Evolutionary conservation across 805 yeast species (phyloP).

Genomic region (Lipomyces starkeyi): DNA sequence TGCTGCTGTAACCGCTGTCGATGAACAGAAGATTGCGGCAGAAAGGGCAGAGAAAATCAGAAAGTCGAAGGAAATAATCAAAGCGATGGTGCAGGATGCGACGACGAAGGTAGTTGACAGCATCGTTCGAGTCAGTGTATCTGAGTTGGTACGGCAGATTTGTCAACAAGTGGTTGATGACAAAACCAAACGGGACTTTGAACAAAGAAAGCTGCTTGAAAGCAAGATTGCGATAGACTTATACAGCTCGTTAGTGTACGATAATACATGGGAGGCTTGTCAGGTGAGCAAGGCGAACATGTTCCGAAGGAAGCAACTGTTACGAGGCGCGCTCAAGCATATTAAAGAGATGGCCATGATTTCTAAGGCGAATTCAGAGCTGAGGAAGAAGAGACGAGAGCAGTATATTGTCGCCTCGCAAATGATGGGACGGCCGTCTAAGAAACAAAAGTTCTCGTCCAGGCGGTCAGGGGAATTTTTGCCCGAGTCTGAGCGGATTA

Average conservation of each 20-base stretch:
- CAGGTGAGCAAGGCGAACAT: slow-evolving; percentile 56
- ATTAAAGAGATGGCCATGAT: slow-evolving; percentile 46
- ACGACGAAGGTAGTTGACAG: slow-evolving; percentile 11
- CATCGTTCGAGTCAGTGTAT: slow-evolving; percentile 24
- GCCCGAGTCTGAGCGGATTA: slow-evolving; percentile 22
- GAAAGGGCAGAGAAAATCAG: slow-evolving; percentile 12
- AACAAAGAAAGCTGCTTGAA: slow-evolving; percentile 42
- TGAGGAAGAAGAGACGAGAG: slow-evolving; percentile 49
- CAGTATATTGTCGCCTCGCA: slow-evolving; percentile 45
- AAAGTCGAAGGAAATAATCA: not conserved
- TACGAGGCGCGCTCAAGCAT: slow-evolving; percentile 44
- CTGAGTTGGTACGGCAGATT: slow-evolving; percentile 29
- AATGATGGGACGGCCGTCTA: slow-evolving; percentile 34
- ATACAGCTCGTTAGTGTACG: slow-evolving; percentile 65
- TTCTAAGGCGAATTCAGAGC: slow-evolving; percentile 41
- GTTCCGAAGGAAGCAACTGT: slow-evolving; percentile 47
- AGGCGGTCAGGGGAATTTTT: slow-evolving; percentile 39
- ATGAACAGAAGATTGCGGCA: slow-evolving; percentile 5
- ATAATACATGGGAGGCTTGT: slow-evolving; percentile 54
- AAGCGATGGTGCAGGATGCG: not conserved
- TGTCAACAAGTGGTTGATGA: slow-evolving; percentile 24
- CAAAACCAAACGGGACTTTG: slow-evolving; percentile 37
- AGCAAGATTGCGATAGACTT: slow-evolving; percentile 57
- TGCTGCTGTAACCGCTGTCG: not conserved
- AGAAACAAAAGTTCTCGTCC: slow-evolving; percentile 17